phyloP scores from a whole-genome alignment of 1,139 yeast genomes.

The Yamadazyma buinensis region DNA sequence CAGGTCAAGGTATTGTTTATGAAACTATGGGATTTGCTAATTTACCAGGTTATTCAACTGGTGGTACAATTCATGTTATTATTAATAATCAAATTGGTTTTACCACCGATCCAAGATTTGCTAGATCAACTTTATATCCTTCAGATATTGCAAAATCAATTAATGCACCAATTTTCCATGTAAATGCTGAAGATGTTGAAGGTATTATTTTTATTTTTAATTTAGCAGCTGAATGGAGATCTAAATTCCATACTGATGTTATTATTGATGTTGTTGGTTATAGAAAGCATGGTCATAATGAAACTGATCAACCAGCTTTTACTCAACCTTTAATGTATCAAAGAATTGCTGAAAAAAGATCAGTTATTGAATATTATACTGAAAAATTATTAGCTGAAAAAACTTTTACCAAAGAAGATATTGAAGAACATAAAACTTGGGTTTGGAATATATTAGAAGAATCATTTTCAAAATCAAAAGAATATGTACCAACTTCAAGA shows the following conservation, averaged over 20 bases:
- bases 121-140: slow-evolving; percentile 97
- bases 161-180: slow-evolving; percentile 99
- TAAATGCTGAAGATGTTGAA: slow-evolving; percentile 97
- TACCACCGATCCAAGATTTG: slow-evolving; percentile 97
- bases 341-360: slow-evolving; percentile 81
- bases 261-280: slow-evolving; percentile 96
- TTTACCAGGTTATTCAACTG: slow-evolving; percentile 93
- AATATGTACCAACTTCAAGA: slow-evolving; percentile 85
- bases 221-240: slow-evolving; percentile 98
- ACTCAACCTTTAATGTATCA: slow-evolving; percentile 98
- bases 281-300: slow-evolving; percentile 98
- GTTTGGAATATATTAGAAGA: slow-evolving; percentile 95
- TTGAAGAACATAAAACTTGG: slow-evolving; percentile 96
- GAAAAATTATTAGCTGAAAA: slow-evolving; percentile 80
- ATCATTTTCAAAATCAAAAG: slow-evolving; percentile 81
- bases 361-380: slow-evolving; percentile 83
- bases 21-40: slow-evolving; percentile 95
- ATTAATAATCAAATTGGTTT: slow-evolving; percentile 98
- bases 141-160: slow-evolving; percentile 95
- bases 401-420: slow-evolving; percentile 82
- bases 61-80: slow-evolving; percentile 96
- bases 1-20: slow-evolving; percentile 98
- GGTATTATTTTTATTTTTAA: slow-evolving; percentile 87
- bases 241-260: slow-evolving; percentile 92
- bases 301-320: slow-evolving; percentile 98